Percentiles rank a stretch among this genome's conserved stretches.
Conservation (phyloP, 305 asterid species). For the Fraxinus ornus region DNA sequence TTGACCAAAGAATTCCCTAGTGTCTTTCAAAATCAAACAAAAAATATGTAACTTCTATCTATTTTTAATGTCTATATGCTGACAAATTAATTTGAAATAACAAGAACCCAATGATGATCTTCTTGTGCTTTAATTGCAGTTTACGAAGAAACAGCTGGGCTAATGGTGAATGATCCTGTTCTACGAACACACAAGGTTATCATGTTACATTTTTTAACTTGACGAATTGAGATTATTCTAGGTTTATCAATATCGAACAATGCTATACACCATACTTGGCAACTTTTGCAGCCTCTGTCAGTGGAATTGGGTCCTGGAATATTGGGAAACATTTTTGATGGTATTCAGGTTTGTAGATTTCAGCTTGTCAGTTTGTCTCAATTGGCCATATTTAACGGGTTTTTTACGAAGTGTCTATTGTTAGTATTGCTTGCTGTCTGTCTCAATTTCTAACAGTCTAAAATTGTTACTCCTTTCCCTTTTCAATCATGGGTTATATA, state of each 20-base stretch:
- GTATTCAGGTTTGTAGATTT: slow-evolving; percentile 59
- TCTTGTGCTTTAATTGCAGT: slow-evolving; percentile 50
- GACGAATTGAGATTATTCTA: not conserved
- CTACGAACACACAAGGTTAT: slow-evolving; percentile 89
- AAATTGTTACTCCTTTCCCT: not conserved
- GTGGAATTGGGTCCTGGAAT: slow-evolving; percentile 88
- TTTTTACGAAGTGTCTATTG: not conserved
- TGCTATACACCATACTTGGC: not conserved
- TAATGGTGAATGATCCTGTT: slow-evolving; percentile 91
- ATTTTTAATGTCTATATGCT: not conserved
- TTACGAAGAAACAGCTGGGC: slow-evolving; percentile 97
- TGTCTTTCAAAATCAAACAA: not conserved
- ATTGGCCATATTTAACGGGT: not conserved
- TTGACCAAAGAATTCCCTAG: not conserved
- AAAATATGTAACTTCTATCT: not conserved
- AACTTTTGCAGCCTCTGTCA: slow-evolving; percentile 61
- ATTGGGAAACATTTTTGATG: slow-evolving; percentile 78
- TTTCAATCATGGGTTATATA: not conserved
- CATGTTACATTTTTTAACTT: slow-evolving; percentile 16
- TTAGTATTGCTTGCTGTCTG: not conserved
- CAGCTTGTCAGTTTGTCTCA: not conserved
- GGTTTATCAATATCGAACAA: not conserved
- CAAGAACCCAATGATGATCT: not conserved
- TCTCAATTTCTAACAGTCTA: not conserved
- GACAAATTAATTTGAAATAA: not conserved